Evolutionary conservation across 805 yeast species (phyloP).

Genomic region (Yueomyces sinensis): DNA sequence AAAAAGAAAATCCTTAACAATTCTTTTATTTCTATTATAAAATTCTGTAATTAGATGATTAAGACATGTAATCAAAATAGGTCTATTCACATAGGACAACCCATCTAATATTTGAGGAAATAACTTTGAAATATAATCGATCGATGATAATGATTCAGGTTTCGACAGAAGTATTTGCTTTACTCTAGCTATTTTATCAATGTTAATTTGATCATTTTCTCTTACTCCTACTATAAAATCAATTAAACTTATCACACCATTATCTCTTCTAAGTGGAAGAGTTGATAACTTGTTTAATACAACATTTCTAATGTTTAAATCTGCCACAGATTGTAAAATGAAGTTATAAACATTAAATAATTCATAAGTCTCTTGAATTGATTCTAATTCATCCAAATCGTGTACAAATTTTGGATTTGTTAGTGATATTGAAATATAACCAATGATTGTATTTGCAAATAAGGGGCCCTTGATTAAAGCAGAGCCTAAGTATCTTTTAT

Average conservation of each 20-base stretch:
- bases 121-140: constrained; percentile 41
- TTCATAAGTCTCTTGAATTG: constrained; percentile 50
- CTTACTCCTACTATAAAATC: constrained; percentile 71
- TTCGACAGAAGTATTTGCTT: constrained; percentile 50
- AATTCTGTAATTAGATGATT: constrained; percentile 40
- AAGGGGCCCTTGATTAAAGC: constrained; percentile 55
- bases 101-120: constrained; percentile 52
- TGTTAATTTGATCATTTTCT: constrained; percentile 48
- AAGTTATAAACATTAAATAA: constrained; percentile 48
- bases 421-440: constrained; percentile 29
- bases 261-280: constrained; percentile 40
- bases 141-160: constrained; percentile 38
- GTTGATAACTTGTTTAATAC: constrained; percentile 38
- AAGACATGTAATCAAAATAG: constrained; percentile 43
- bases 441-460: constrained; percentile 42
- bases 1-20: constrained; percentile 48
- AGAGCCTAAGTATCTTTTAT: constrained; percentile 17
- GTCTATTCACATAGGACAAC: constrained; percentile 46
- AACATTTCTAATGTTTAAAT: constrained; percentile 32
- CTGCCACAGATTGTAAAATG: constrained; percentile 36
- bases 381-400: constrained; percentile 24
- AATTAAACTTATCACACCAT: constrained; percentile 59
- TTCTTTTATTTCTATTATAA: constrained; percentile 35
- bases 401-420: constrained; percentile 14
- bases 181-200: constrained; percentile 54